Conservation (phyloP, 495 filamentous ascomycete genomes). For the Neurospora tetrasperma region DNA sequence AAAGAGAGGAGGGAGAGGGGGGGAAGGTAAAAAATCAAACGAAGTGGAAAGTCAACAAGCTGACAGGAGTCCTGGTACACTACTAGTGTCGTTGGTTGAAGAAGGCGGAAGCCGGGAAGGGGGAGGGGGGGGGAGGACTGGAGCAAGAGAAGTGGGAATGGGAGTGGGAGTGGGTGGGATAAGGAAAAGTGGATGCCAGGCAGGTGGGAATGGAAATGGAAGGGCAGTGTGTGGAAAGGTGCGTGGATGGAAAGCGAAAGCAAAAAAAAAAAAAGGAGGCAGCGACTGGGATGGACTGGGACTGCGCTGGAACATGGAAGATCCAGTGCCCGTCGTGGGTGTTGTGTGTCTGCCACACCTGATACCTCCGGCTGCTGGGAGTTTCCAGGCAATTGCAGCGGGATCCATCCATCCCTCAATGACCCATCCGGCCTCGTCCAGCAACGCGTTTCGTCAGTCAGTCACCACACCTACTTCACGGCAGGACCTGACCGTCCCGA, state of each 20-base stretch:
- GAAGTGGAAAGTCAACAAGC: neutral
- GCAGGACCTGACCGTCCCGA: neutral
- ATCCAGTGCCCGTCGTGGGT: neutral
- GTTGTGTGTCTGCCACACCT: neutral
- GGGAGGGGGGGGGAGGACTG: neutral
- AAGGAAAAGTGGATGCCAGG: neutral
- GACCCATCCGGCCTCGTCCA: neutral
- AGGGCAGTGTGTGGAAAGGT: neutral
- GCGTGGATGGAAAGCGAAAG: too few relatives aligned
- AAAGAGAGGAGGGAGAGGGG: constrained; percentile 13
- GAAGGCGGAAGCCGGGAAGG: neutral
- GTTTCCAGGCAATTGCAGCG: neutral
- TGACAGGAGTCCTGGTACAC: neutral
- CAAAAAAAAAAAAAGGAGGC: neutral
- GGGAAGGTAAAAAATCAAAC: constrained; percentile 17
- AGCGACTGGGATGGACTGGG: neutral
- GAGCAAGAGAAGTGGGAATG: neutral
- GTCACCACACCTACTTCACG: neutral
- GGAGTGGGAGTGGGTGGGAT: neutral
- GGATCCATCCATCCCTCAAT: neutral
- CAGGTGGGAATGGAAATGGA: neutral
- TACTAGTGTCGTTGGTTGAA: neutral
- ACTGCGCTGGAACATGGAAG: neutral
- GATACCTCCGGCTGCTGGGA: neutral
- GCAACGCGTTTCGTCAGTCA: neutral